Evolutionary conservation across 1,139 yeast species (phyloP).

Genomic region (Torulaspora pretoriensis): DNA sequence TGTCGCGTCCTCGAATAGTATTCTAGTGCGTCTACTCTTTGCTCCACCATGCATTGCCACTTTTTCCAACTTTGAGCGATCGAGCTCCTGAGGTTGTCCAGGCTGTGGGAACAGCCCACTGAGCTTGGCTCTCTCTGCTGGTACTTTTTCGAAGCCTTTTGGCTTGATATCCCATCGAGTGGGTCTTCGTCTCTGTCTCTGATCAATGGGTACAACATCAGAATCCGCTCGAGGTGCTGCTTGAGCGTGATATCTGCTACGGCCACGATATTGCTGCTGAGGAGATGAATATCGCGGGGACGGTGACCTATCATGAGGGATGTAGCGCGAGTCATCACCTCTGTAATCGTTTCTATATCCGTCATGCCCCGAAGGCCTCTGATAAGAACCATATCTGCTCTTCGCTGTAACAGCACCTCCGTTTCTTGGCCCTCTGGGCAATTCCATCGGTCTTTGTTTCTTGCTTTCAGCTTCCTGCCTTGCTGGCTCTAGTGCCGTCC

Average conservation of each 20-base stretch:
- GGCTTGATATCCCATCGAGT: conserved; percentile 76
- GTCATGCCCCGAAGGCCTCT: background rate
- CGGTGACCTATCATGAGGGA: background rate
- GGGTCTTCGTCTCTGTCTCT: conserved; percentile 43
- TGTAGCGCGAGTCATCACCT: conserved; percentile 2
- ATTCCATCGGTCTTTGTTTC: conserved; percentile 9
- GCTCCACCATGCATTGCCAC: conserved; percentile 39
- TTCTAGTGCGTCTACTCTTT: conserved; percentile 34
- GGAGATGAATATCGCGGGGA: conserved; percentile 2
- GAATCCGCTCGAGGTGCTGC: conserved; percentile 21
- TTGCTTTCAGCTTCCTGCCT: conserved; percentile 6
- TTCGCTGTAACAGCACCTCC: background rate
- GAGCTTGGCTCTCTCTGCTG: conserved; percentile 75
- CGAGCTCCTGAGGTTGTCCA: conserved; percentile 58
- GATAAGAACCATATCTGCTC: conserved; percentile 3
- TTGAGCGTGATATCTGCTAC: conserved; percentile 6
- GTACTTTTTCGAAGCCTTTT: conserved; percentile 67
- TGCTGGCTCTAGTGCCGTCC: conserved; percentile 4
- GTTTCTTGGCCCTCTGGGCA: conserved; percentile 11
- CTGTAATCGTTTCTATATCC: conserved; percentile 1
- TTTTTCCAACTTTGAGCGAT: conserved; percentile 45
- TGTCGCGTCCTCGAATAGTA: conserved; percentile 41
- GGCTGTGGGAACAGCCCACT: conserved; percentile 80
- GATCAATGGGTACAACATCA: conserved; percentile 42
- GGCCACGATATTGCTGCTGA: background rate